Conservation (phyloP, 2,329 filamentous ascomycete genomes). For the Sclerotinia trifoliorum region DNA sequence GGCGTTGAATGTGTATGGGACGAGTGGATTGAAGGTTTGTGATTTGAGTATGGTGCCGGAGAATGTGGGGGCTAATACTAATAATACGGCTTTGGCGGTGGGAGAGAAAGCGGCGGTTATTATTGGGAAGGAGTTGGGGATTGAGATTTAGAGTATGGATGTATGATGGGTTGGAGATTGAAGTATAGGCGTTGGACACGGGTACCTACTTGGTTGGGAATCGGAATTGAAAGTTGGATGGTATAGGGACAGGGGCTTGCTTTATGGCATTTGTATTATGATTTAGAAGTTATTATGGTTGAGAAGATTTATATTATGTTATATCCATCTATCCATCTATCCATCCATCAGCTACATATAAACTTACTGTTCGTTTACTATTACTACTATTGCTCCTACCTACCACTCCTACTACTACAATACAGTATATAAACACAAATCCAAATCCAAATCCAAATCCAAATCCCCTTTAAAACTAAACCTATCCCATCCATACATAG, state of each 20-base stretch:
- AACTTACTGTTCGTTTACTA: neutral
- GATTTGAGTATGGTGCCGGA: slow-evolving; percentile 43
- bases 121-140: slow-evolving; percentile 43
- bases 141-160: slow-evolving; percentile 28
- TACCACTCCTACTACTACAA: too few relatives aligned
- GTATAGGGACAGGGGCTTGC: neutral
- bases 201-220: neutral
- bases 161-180: neutral
- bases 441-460: too few relatives aligned
- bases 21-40: slow-evolving; percentile 44
- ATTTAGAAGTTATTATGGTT: neutral
- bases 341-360: neutral
- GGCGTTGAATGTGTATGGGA: slow-evolving; percentile 44
- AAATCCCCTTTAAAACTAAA: neutral
- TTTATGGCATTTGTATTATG: neutral
- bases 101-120: slow-evolving; percentile 45
- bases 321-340: neutral
- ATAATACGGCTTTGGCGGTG: slow-evolving; percentile 46
- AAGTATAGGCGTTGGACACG: too few relatives aligned
- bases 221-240: neutral
- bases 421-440: too few relatives aligned
- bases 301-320: neutral
- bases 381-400: too few relatives aligned
- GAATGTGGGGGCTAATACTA: slow-evolving; percentile 48
- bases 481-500: too few relatives aligned